Conservation (phyloP, 139 green algal species). For the Protoeuglena noctilucae region DNA sequence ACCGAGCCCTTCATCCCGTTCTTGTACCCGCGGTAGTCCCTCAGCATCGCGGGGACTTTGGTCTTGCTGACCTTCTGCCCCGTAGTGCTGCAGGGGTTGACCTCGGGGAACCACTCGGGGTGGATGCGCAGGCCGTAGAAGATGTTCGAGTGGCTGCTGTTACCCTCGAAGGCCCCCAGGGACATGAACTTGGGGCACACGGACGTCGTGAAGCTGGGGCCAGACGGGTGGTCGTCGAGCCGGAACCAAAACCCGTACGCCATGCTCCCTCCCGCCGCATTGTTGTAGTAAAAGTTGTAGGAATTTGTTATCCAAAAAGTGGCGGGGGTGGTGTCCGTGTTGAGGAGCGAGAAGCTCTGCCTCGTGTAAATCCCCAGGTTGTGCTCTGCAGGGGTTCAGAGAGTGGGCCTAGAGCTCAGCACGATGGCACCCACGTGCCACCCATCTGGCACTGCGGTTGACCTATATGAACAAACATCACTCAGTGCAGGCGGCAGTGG, state of each 20-base stretch:
- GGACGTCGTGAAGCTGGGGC: conserved; percentile 16
- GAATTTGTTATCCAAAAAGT: conserved; percentile 68
- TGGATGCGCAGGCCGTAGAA: conserved; percentile 35
- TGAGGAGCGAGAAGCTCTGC: conserved; percentile 29
- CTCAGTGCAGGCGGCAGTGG: too few relatives aligned
- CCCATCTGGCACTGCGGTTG: too few relatives aligned
- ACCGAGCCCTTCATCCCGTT: conserved; percentile 43
- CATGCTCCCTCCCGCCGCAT: conserved; percentile 26
- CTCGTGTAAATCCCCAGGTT: conserved; percentile 51
- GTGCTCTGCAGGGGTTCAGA: too few relatives aligned
- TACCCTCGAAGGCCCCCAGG: conserved; percentile 27
- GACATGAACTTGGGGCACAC: conserved; percentile 34
- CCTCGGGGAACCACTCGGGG: conserved; percentile 26
- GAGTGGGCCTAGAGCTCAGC: too few relatives aligned
- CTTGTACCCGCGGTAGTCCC: conserved; percentile 29
- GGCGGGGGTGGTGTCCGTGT: conserved; percentile 51
- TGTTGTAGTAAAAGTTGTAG: conserved; percentile 40
- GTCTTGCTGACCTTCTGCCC: neutral
- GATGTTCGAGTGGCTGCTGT: conserved; percentile 41
- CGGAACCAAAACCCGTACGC: conserved; percentile 23
- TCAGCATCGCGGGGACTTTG: conserved; percentile 18
- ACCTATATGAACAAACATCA: too few relatives aligned
- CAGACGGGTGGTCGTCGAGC: conserved; percentile 17
- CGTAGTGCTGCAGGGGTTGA: conserved; percentile 7
- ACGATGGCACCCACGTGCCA: too few relatives aligned